These are phyloP conservation scores for Cladophialophora psammophila DNA, from an alignment of 2,329 filamentous ascomycete genomes.

Conservation along the genomic window DNA sequence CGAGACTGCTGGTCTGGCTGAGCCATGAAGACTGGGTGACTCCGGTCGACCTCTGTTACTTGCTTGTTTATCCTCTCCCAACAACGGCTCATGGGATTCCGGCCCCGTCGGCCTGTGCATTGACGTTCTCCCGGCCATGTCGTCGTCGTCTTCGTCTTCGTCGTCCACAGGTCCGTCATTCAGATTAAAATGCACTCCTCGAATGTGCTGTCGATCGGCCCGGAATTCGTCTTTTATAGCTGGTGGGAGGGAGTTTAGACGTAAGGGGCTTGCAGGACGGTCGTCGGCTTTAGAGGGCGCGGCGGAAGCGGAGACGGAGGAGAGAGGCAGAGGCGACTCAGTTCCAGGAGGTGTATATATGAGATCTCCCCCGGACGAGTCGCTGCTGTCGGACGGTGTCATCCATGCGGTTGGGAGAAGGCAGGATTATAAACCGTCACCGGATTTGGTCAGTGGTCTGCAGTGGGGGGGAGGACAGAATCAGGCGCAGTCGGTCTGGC, in stretches of 20 bases:
- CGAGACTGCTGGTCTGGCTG: conserved; percentile 52
- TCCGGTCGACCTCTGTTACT: conserved; percentile 48
- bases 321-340: conserved; percentile 35
- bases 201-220: conserved; percentile 24
- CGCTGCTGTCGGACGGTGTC: conserved; percentile 41
- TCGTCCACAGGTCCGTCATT: conserved; percentile 46
- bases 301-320: background rate
- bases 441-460: conserved; percentile 18
- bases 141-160: conserved; percentile 51
- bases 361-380: conserved; percentile 38
- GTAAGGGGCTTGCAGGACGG: conserved; percentile 35
- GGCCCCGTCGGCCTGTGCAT: conserved; percentile 58
- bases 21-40: conserved; percentile 41
- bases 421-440: conserved; percentile 11
- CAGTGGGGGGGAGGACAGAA: conserved; percentile 9
- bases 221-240: conserved; percentile 41
- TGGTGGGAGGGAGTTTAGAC: conserved; percentile 37
- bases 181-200: conserved; percentile 25
- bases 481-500: conserved; percentile 12
- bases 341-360: conserved; percentile 40
- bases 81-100: conserved; percentile 61
- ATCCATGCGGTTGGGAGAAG: conserved; percentile 42
- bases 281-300: conserved; percentile 21
- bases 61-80: conserved; percentile 53
- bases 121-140: conserved; percentile 55